phyloP scores from a whole-genome alignment of 2,329 filamentous ascomycete genomes.

The Colletotrichum gigasporum region DNA sequence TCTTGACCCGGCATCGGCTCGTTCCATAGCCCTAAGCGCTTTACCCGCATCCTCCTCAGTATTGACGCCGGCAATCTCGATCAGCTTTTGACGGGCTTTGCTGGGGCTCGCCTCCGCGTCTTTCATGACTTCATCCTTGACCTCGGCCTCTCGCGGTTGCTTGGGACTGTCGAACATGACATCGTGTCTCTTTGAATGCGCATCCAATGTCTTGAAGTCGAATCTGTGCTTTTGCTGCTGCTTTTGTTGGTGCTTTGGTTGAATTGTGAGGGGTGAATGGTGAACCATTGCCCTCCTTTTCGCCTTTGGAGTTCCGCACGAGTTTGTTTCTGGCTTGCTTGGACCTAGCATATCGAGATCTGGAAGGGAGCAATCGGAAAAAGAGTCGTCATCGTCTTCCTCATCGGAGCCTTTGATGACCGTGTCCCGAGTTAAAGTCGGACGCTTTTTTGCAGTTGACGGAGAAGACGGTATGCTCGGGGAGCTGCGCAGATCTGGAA shows the following conservation, averaged over 20 bases:
- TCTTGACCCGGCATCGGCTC: slow-evolving; percentile 51
- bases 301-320: slow-evolving; percentile 54
- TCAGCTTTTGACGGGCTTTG: slow-evolving; percentile 30
- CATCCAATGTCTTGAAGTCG: slow-evolving; percentile 69
- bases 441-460: slow-evolving; percentile 34
- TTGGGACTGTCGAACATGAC: slow-evolving; percentile 65
- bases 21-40: slow-evolving; percentile 59
- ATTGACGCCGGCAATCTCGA: slow-evolving; percentile 38
- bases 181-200: slow-evolving; percentile 66
- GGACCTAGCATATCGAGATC: slow-evolving; percentile 46
- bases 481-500: slow-evolving; percentile 29
- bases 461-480: slow-evolving; percentile 37
- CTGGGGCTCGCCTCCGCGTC: slow-evolving; percentile 28
- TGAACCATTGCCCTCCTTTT: slow-evolving; percentile 55
- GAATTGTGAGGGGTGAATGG: slow-evolving; percentile 59
- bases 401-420: slow-evolving; percentile 78
- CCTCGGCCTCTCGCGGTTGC: slow-evolving; percentile 49
- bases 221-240: too few species aligned
- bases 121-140: slow-evolving; percentile 38
- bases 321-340: slow-evolving; percentile 29
- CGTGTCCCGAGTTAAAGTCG: slow-evolving; percentile 55
- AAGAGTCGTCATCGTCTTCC: slow-evolving; percentile 65
- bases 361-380: slow-evolving; percentile 67
- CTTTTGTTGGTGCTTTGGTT: too few species aligned
- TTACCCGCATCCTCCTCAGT: slow-evolving; percentile 54